Evolutionary conservation across 2,329 filamentous ascomycete species (phyloP), one percentile per base, ranked within the genome.

Genomic region (Aspergillus sp.): DNA sequence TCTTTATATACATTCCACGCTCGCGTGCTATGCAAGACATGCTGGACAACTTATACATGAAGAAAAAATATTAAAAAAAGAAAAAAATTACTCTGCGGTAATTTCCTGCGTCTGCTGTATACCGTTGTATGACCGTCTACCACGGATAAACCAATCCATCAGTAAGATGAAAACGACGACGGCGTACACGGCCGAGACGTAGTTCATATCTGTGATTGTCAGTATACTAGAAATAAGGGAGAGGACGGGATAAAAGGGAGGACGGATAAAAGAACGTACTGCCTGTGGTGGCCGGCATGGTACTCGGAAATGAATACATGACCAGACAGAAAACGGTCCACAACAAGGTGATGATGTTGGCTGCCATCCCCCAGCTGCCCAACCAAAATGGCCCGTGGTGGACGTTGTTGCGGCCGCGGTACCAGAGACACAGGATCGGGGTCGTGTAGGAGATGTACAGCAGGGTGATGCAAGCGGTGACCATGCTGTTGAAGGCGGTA

Each of bases 401-500:
- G 55, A 76, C 69, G 44, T 65, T 71, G 34, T 70, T 55, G 42
- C 74, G 70, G 26, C 74, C 73, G 27, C 62, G 62, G 43, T 71
- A 53, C 29, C 75, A 65, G 34, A 75, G 65, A 49, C 69, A 74
- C 44, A 70, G 47, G 32, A 76, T 66, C 0, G 74, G 74, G 43
- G 73, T 66, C 2, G 71, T 53, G 54, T 77, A 75, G 3, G 70
- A 69, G 36, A 74, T 53, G 50, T 71, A 74, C 61, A 78, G 73
- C 12, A 74, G 53, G 0, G 65, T 65, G 45, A 76, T 74, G 36
- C 74, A 73, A 1, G 71, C 72, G 1, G 67, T 68, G 19, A 69
- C 64, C 56, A 73, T 69, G 32, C 66, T 69, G 56, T 66, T 68
- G 49, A 73, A 70, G 0, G 69, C 71, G 7, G 65, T 64, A 2